Evolutionary conservation across 169 alveolate genomes (phyloP), one percentile per base, ranked within the genome.

Genomic region (Plasmodium fragile): DNA sequence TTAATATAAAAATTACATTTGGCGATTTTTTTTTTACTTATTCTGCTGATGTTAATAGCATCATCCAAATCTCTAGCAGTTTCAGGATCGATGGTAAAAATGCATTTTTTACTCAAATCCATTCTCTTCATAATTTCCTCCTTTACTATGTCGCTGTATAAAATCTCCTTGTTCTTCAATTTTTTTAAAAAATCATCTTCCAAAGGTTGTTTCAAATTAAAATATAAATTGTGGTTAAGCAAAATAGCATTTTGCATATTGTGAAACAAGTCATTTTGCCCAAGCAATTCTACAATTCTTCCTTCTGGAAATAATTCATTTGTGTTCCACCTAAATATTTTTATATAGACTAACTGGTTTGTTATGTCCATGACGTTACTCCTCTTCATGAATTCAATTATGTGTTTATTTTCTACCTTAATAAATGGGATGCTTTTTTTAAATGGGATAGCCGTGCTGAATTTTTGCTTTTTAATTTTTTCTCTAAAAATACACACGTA

Each of bases 31-130:
- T 79, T 89, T 28, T 70, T 89, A 5, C 82, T 79, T 55, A 89
- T 89, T 39, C 75, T 78, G 69, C 84, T 69, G 45, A 95, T 83
- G 28, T 90, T 95, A 36, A 95, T 85, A 28, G 98, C 97, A 81
- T 95, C 98, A 59, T 95, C 98, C 34, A 95, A 70, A 84, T 96
- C 98, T 53, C 92, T 92, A 4, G 98, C 98, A 8, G 97, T 92
- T 16, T 92, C 94, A 1, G 98, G 98, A 30, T 95, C 97, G 30
- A 95, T 94, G n/a, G 97, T 94, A 70, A 94, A 90, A 18, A 95
- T 87, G n/a, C 92, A 79, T 34, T 84, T 79, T 28, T 95, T 43
- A 4, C 83, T 82, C 34, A 93, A 18, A 11, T 94, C 95, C 28
- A 77, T 82, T 16, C 82, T 6, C 41, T 73, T 95, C 16, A 91